Evolutionary conservation across 2,329 filamentous ascomycete species (phyloP).

Genomic region (Elsinoe batatas): DNA sequence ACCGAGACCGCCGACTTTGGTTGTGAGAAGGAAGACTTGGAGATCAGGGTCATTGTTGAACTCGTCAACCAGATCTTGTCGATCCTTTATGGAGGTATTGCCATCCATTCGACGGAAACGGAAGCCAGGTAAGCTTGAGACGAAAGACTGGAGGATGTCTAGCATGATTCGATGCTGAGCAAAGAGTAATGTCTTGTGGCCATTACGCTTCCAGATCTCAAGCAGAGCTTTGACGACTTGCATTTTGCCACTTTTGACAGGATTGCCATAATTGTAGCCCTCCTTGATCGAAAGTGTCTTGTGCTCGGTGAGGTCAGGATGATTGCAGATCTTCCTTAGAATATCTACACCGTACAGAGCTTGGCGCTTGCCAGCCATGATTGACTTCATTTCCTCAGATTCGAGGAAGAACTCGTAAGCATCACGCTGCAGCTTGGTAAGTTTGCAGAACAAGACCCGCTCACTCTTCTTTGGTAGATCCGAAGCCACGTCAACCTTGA

Average conservation of each 20-base stretch:
- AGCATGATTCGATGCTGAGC: constrained; percentile 92
- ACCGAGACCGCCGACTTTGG: constrained; percentile 87
- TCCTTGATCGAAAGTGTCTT: constrained; percentile 47
- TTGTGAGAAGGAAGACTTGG: constrained; percentile 86
- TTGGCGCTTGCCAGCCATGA: constrained; percentile 63
- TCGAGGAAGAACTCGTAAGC: constrained; percentile 72
- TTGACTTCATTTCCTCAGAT: constrained; percentile 78
- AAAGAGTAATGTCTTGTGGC: constrained; percentile 88
- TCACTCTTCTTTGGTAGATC: constrained; percentile 94
- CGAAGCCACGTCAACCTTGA: constrained; percentile 87
- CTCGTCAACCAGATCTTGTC: constrained; percentile 82
- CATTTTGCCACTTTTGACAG: constrained; percentile 84
- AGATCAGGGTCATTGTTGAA: constrained; percentile 77
- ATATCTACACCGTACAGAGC: constrained; percentile 85
- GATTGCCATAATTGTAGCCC: constrained; percentile 67
- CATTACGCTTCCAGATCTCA: constrained; percentile 80
- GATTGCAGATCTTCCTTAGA: constrained; percentile 93
- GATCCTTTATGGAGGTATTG: constrained; percentile 72
- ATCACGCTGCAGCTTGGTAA: constrained; percentile 68
- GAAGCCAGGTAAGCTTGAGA: constrained; percentile 57
- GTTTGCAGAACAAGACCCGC: constrained; percentile 89
- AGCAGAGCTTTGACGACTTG: constrained; percentile 83
- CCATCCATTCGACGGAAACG: constrained; percentile 89
- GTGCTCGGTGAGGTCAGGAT: constrained; percentile 77
- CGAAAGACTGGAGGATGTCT: constrained; percentile 79